These are phyloP conservation scores for Houttuynia cordata DNA, from an alignment of 164 flowering plant genomes.

Conservation along the genomic window DNA sequence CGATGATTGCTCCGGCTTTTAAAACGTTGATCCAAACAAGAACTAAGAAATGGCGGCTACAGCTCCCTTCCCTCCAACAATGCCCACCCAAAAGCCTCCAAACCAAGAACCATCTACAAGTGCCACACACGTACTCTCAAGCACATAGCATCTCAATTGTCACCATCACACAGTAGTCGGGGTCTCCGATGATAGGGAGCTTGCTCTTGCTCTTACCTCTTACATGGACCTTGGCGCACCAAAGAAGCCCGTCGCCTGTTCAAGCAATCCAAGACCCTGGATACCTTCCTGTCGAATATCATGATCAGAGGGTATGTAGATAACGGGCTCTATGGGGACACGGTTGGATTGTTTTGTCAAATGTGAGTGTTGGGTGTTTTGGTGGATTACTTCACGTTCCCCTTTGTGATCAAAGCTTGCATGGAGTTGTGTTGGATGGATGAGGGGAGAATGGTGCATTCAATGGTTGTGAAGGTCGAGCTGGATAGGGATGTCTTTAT, in stretches of 20 bases:
- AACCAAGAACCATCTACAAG: not conserved
- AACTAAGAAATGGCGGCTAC: conserved; percentile 7
- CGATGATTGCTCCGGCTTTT: too few species aligned
- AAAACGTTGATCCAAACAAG: not conserved
- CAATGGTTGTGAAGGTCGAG: conserved; percentile 32
- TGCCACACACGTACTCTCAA: not conserved
- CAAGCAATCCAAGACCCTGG: conserved; percentile 22
- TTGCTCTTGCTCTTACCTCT: conserved; percentile 12
- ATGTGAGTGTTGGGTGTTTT: conserved; percentile 11
- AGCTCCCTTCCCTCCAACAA: conserved; percentile 4
- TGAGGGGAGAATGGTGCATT: conserved; percentile 41
- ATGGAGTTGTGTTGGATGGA: conserved; percentile 13
- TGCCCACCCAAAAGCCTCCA: not conserved
- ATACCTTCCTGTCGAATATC: conserved; percentile 42
- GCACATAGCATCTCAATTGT: not conserved
- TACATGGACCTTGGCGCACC: conserved; percentile 26
- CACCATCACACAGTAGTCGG: not conserved
- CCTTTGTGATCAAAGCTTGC: conserved; percentile 56
- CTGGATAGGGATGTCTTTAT: conserved; percentile 35
- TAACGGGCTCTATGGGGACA: conserved; percentile 9
- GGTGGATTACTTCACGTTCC: conserved; percentile 20
- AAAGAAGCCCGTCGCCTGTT: conserved; percentile 43
- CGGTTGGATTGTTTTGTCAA: conserved; percentile 9
- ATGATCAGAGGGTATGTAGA: conserved; percentile 22
- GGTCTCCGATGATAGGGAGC: not conserved